Percentiles rank a stretch among this genome's conserved stretches.
phyloP scores from a whole-genome alignment of 106 monocot genomes.

The Dendrobium officinale region DNA sequence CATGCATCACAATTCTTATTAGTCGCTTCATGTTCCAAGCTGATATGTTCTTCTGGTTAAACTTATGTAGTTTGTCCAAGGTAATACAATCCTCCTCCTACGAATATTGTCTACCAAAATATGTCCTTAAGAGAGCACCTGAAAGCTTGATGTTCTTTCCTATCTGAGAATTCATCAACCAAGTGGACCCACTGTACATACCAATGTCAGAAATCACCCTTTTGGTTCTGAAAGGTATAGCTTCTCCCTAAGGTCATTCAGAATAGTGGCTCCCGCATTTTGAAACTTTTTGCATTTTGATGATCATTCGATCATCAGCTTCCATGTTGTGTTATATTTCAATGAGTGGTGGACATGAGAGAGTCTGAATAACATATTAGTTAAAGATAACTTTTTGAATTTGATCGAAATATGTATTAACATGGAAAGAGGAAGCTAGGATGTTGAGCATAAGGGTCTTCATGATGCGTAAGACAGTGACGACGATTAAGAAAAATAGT shows the following conservation, averaged over 20 bases:
- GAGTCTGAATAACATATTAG: conserved; percentile 80
- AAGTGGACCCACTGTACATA: background rate
- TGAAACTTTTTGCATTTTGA: conserved; percentile 62
- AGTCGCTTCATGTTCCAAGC: conserved; percentile 93
- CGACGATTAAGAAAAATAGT: conserved; percentile 59
- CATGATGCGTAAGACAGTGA: conserved; percentile 51
- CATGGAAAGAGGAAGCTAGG: conserved; percentile 83
- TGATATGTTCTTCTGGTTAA: conserved; percentile 77
- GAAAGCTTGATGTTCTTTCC: conserved; percentile 37
- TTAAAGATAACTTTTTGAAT: conserved; percentile 87
- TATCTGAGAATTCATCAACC: conserved; percentile 15
- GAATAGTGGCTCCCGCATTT: conserved; percentile 56
- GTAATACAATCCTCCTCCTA: conserved; percentile 41
- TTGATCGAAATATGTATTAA: conserved; percentile 81
- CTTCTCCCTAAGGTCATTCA: conserved; percentile 38
- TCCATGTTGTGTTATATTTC: conserved; percentile 31
- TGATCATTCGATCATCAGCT: conserved; percentile 52
- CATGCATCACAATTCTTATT: conserved; percentile 61
- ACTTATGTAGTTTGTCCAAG: conserved; percentile 55
- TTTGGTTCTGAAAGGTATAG: conserved; percentile 18
- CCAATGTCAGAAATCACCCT: conserved; percentile 8
- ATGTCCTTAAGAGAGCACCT: conserved; percentile 15
- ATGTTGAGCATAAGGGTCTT: conserved; percentile 79
- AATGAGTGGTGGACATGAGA: conserved; percentile 61
- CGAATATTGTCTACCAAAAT: conserved; percentile 3